Conservation (phyloP, 352 stramenopile species). For the Phytophthora pinifolia region DNA sequence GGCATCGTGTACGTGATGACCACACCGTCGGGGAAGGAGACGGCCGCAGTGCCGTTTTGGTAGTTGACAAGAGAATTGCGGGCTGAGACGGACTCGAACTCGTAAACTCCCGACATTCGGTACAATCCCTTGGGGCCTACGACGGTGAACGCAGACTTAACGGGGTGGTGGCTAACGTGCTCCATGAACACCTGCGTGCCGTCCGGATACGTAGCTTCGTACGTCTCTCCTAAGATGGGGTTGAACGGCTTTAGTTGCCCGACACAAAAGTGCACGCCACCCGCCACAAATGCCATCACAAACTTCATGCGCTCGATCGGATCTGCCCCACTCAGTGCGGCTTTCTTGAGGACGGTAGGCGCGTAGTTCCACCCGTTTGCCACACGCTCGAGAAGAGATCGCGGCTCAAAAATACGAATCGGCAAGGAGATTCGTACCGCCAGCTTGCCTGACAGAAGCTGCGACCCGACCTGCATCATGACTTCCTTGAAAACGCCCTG, state of each 20-base stretch:
- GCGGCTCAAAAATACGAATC: conserved; percentile 77
- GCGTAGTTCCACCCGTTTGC: conserved; percentile 77
- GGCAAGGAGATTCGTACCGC: conserved; percentile 71
- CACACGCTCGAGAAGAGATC: conserved; percentile 72
- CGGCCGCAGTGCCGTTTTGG: conserved; percentile 42
- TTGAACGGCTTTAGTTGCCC: conserved; percentile 83
- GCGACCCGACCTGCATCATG: conserved; percentile 72
- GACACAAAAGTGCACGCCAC: conserved; percentile 71
- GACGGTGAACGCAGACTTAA: conserved; percentile 62
- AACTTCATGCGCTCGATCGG: conserved; percentile 71
- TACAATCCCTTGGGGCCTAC: conserved; percentile 51
- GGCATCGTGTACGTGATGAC: conserved; percentile 66
- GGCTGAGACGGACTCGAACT: conserved; percentile 71
- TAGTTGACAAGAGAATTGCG: conserved; percentile 73
- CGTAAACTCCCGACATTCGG: conserved; percentile 54
- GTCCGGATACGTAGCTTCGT: conserved; percentile 72
- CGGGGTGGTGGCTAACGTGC: conserved; percentile 72
- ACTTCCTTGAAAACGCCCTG: conserved; percentile 82
- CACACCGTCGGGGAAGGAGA: conserved; percentile 58
- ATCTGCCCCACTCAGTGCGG: conserved; percentile 43
- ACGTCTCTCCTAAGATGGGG: conserved; percentile 79
- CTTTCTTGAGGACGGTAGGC: conserved; percentile 74
- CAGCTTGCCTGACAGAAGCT: conserved; percentile 68
- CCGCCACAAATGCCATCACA: conserved; percentile 68
- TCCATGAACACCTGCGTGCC: conserved; percentile 69